These are phyloP conservation scores for Ormosia semicastrata DNA, from an alignment of 306 rosid genomes.

Conservation along the genomic window DNA sequence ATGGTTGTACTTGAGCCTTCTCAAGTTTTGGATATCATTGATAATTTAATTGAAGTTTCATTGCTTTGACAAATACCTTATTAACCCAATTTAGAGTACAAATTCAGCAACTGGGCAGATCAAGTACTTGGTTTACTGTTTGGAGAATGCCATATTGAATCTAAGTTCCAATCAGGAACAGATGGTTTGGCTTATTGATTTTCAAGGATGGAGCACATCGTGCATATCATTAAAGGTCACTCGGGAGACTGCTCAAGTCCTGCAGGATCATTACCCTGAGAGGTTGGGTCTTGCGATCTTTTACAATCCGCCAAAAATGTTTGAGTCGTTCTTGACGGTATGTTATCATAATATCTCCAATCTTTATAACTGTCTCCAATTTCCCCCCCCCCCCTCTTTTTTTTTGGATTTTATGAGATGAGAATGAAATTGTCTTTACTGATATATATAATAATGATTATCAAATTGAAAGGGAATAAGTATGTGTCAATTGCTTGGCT, in stretches of 20 bases:
- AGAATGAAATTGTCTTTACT: neutral
- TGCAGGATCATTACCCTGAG: slow-evolving; percentile 87
- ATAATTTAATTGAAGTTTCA: neutral
- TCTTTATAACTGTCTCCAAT: neutral
- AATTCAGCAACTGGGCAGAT: slow-evolving; percentile 47
- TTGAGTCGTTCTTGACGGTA: slow-evolving; percentile 90
- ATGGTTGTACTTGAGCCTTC: neutral
- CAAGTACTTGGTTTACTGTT: slow-evolving; percentile 65
- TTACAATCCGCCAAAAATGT: slow-evolving; percentile 82
- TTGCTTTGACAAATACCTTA: slow-evolving; percentile 17
- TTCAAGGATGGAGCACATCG: slow-evolving; percentile 65
- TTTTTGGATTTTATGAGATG: neutral
- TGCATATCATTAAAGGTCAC: slow-evolving; percentile 62
- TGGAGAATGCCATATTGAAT: slow-evolving; percentile 79
- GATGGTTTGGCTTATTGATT: slow-evolving; percentile 83
- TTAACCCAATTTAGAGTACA: slow-evolving; percentile 46
- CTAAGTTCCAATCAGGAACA: slow-evolving; percentile 55
- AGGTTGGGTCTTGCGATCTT: slow-evolving; percentile 73
- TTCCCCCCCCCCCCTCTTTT: neutral
- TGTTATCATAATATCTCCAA: slow-evolving; percentile 23
- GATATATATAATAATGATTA: neutral
- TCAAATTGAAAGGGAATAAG: neutral
- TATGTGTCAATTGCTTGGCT: neutral
- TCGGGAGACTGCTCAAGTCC: slow-evolving; percentile 57
- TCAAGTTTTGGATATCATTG: neutral